Base-by-base conservation (phyloP, 2,329 filamentous ascomycete genomes). In the Venturia asperata region DNA sequence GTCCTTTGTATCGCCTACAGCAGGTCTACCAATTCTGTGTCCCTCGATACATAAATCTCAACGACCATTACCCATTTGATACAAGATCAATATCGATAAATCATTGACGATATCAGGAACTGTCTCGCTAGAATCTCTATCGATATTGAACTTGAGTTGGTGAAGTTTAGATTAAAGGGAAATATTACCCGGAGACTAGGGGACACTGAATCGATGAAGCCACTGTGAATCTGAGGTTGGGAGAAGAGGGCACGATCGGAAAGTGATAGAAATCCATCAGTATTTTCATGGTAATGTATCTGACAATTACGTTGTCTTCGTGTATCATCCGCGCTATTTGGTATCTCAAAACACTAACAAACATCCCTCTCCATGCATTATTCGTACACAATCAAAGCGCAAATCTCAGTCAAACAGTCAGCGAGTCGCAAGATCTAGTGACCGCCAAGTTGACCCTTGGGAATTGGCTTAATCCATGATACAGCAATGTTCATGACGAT, bases 401-500 rank as follows among this genome's bases (percentile, higher is more conserved):
- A 39, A 58, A 58, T 27, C n/a, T 15, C 27, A 30, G 9, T 9
- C 45, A 30, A 17, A 55, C 4, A 15, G 1, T 27, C 24, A 55
- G 11, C 49, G 52, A 15, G 2, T 15, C 10, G 17, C 2, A 34
- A 21, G 5, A 55, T 27, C n/a, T 67, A 67, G 41, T 41, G 72
- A 52, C 79, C 80, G 68, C 79, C 81, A 72, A 82, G 77, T 71
- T 84, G 81, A 3, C 76, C 78, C 71, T 79, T 84, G 0, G 83
- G 78, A 49, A 86, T 77, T 2, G 85, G 85, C 61, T 77, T 78
- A 66, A 89, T 84, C 86, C 86, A 89, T 39, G 76, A 77, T 63
- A 92, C 82, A 5, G 79, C 77, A 60, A 92, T 43, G 72, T 92
- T 90, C 34, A 93, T 76, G 0, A 70, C 86, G 67, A 96, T 85